These are phyloP conservation scores for Straminergon stramineum DNA, from an alignment of 225 moss, liverwort and hornwort species.

Conservation along the genomic window DNA sequence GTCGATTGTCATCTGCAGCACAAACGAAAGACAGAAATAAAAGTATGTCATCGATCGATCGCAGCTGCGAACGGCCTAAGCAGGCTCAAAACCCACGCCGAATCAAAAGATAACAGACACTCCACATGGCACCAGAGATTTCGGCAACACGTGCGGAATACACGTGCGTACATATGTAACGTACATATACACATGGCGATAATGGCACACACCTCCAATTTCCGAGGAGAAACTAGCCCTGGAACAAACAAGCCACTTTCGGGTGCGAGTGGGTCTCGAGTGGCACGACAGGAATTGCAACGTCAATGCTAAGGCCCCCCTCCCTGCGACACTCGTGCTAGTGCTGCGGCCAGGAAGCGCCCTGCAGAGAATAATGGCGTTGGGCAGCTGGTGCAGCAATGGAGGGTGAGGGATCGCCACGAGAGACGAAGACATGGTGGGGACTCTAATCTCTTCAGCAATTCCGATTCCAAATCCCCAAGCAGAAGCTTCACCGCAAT, in stretches of 20 bases:
- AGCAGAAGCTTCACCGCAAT: neutral
- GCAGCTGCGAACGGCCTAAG: neutral
- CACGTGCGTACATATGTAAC: neutral
- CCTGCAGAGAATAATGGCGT: neutral
- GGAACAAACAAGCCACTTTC: neutral
- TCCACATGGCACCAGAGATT: neutral
- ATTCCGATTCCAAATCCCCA: neutral
- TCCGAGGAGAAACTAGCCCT: neutral
- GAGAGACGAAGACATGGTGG: neutral
- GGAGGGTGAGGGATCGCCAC: neutral
- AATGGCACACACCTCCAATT: neutral
- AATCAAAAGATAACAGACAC: neutral
- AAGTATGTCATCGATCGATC: neutral
- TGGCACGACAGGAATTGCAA: neutral
- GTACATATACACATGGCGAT: neutral
- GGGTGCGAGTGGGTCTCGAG: neutral
- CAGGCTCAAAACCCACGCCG: neutral
- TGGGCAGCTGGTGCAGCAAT: neutral
- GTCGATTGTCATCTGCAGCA: neutral
- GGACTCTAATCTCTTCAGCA: neutral
- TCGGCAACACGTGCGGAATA: neutral
- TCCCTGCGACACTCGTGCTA: neutral
- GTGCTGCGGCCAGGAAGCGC: neutral
- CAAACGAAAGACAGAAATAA: neutral
- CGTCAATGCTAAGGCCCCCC: neutral